These are phyloP conservation scores for Moniliella sp. DNA, from an alignment of 1,284 basidiomycete species.

Conservation along the genomic window DNA sequence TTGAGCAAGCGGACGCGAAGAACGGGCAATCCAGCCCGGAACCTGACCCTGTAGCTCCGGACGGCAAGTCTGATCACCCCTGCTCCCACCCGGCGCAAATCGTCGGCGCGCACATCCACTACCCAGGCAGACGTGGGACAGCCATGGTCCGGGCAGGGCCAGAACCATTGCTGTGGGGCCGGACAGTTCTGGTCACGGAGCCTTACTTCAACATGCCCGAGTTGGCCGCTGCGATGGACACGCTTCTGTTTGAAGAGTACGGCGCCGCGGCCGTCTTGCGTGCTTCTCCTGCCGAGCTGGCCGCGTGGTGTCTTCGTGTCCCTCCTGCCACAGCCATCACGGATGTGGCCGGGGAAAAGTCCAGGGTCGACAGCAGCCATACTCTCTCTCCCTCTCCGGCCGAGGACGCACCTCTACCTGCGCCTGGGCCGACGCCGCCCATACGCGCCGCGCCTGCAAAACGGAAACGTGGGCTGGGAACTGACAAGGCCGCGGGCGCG, in stretches of 20 bases:
- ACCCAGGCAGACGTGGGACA: too few relatives aligned
- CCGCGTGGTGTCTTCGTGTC: not conserved
- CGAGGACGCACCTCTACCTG: not conserved
- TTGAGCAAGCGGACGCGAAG: constrained; percentile 5
- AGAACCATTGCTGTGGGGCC: not conserved
- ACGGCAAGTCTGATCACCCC: too few relatives aligned
- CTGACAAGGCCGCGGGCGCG: not conserved
- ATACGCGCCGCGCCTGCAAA: constrained; percentile 1
- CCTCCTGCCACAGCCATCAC: not conserved
- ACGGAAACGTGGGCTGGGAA: too few relatives aligned
- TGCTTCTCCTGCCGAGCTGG: constrained; percentile 2
- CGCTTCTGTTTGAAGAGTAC: constrained; percentile 84
- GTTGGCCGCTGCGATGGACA: constrained; percentile 70
- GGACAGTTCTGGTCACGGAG: constrained; percentile 51
- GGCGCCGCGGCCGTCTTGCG: constrained; percentile 65
- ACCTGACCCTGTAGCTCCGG: too few relatives aligned
- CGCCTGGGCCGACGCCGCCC: constrained; percentile 1
- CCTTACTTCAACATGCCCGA: constrained; percentile 79
- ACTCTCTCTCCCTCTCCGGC: not conserved
- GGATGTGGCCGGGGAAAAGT: not conserved
- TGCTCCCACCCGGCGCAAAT: too few relatives aligned
- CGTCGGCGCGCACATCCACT: too few relatives aligned
- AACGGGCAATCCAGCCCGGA: not conserved
- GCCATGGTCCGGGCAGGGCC: not conserved
- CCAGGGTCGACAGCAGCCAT: not conserved